Conservation (phyloP, 768 basidiomycete genomes). For the Lactarius vividus region DNA sequence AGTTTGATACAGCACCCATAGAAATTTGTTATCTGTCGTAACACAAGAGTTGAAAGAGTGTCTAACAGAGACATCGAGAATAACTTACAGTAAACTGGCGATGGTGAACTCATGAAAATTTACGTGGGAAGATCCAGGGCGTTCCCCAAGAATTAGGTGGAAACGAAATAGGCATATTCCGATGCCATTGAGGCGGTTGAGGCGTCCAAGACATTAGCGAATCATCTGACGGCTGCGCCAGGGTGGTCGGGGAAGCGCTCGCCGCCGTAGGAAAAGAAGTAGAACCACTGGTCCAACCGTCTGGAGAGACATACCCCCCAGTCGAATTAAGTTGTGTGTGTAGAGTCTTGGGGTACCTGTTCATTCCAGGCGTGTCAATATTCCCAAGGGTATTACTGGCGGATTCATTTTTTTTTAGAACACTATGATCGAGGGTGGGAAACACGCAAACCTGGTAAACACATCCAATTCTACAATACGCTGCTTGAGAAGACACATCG, state of each 20-base stretch:
- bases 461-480: constrained; percentile 49
- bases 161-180: not conserved
- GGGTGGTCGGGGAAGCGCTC: too few species aligned
- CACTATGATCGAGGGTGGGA: not conserved
- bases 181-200: constrained; percentile 43
- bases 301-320: not conserved
- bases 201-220: constrained; percentile 65
- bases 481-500: constrained; percentile 41
- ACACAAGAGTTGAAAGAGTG: not conserved
- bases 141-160: constrained; percentile 4
- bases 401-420: not conserved
- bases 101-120: not conserved
- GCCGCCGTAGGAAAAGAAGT: not conserved
- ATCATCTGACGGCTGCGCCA: constrained; percentile 41
- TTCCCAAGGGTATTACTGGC: constrained; percentile 4
- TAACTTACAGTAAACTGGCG: not conserved
- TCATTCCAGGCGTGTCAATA: constrained; percentile 2
- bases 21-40: not conserved
- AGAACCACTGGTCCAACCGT: not conserved
- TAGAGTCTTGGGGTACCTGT: not conserved
- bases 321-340: not conserved
- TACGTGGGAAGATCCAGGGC: not conserved
- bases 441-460: constrained; percentile 47
- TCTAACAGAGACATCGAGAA: not conserved
- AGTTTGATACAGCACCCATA: too few species aligned